These are phyloP conservation scores for Rhizopus delemar DNA, from an alignment of 371 early-diverging fungal genomes.

Conservation along the genomic window DNA sequence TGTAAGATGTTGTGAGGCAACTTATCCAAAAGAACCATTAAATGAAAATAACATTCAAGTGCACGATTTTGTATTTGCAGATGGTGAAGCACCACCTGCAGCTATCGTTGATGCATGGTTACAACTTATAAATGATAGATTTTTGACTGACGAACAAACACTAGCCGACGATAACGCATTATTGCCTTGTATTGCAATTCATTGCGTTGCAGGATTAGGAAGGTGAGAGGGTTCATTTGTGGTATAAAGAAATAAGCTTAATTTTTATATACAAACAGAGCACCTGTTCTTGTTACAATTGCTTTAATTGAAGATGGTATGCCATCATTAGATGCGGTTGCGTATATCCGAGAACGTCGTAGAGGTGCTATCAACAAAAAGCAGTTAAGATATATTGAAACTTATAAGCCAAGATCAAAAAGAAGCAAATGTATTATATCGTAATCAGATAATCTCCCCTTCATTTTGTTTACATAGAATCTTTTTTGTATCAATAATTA, in stretches of 20 bases:
- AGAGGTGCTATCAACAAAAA: conserved; percentile 87
- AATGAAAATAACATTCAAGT: conserved; percentile 71
- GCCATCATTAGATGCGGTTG: conserved; percentile 80
- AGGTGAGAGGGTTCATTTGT: conserved; percentile 38
- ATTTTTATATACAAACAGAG: conserved; percentile 37
- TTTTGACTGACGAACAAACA: conserved; percentile 28
- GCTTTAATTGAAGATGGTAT: conserved; percentile 86
- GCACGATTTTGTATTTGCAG: conserved; percentile 85
- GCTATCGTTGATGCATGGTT: conserved; percentile 78
- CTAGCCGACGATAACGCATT: conserved; percentile 26
- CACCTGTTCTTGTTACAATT: conserved; percentile 78
- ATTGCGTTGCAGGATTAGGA: conserved; percentile 89
- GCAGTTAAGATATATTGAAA: conserved; percentile 77
- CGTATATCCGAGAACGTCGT: conserved; percentile 79
- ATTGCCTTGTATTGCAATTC: conserved; percentile 69
- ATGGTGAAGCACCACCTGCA: conserved; percentile 83
- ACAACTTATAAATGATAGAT: conserved; percentile 64
- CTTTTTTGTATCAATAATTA: too few species aligned
- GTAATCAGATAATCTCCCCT: conserved; percentile 9
- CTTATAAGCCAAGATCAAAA: conserved; percentile 65
- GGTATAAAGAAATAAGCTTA: background rate
- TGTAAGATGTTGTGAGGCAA: conserved; percentile 91
- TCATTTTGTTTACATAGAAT: background rate
- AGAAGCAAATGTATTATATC: conserved; percentile 43
- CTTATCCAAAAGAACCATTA: conserved; percentile 73